Evolutionary conservation across 2,329 filamentous ascomycete species (phyloP), one percentile per base, ranked within the genome.

Genomic region (Elsinoe batatas): DNA sequence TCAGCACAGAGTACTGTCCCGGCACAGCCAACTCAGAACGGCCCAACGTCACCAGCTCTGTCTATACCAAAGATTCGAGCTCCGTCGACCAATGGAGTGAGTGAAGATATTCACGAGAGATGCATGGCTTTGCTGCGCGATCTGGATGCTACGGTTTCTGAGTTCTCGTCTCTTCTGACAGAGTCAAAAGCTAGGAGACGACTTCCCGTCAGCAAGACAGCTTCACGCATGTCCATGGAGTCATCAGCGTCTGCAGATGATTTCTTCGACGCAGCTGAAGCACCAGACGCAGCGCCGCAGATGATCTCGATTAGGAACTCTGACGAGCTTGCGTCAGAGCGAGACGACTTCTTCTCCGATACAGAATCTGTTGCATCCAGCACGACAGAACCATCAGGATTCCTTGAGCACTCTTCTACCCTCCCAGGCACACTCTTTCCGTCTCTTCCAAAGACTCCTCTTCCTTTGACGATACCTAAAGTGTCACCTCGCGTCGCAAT

Each of bases 221-320:
- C 62, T 12, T 78, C 80, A 10, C 74, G 82, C 36, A 76, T 79
- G 64, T 95, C 90, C 65, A 81, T 94, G 54, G 91, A 95, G 59
- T 95, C 90, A 0, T 78, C 84, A 30, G 85, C 87, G 1, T 80
- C 80, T 1, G 47, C 15, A 8, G 88, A 95, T 56, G 91, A 97
- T 67, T 98, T 97, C 71, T 98, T 96, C 64, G 93, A 98, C 68
- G 93, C 93, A 1, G 83, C 86, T 64, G 85, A 82, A 53, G 83
- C 80, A 13, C 79, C 80, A 62, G 51, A 56, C 49, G 61, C 43
- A 38, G 69, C 69, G 20, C 83, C 84, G 6, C 83, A 87, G 55
- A 76, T 95, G 7, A 76, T 95, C 59, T 84, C 84, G 49, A 91
- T 96, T 58, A 79, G 82, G 58, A 82, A 80, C 35, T 83, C 81